Evolutionary conservation across 768 basidiomycete species (phyloP), one percentile per base, ranked within the genome.

Genomic region (Piloderma croceum): DNA sequence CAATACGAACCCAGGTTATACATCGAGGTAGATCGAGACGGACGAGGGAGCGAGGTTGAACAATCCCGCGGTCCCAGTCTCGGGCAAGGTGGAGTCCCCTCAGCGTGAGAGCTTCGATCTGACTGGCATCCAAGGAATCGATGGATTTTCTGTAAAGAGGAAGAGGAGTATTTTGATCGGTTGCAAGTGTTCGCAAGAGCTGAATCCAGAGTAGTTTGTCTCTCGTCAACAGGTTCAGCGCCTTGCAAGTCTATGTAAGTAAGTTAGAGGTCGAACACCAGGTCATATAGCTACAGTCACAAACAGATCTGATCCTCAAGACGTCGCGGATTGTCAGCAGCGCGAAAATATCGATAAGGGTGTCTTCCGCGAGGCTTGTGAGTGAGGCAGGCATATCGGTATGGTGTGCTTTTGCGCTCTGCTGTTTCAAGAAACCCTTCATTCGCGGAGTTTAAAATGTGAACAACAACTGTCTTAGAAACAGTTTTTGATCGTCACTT

Each of bases 1-100:
- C 41, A 7, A 49, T 22, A 38, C 42, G 48, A 10, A 49, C 37
- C 48, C 48, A 49, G 11, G 41, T 46, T 7, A 49, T 40, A n/a
- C 45, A 43, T 18, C 36, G 45, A 18, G 47, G 43, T 3, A 48
- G 43, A 21, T 15, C 1, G 10, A 40, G 23, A 2, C 23, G 22
- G 24, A 25, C 36, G 7, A 12, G 5, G 38, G 10, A 29, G 15
- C 27, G 27, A 15, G 27, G 15, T 29, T 15, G 27, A 9, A 9
- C 15, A 15, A 9, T 15, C 15, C 27, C 27, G 10, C 27, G 15
- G 27, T 15, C 10, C 27, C 10, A 9, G 9, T 29, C 27, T 15
- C 9, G 27, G 15, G 9, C 27, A 15, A 29, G 27, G 15, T 15
- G 27, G 27, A 29, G 15, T 15, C 9, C 10, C 27, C 27, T 29